Percentiles rank a stretch among this genome's conserved stretches.
Evolutionary conservation across 163 green algal genomes (phyloP).

Genomic region (Scenedesmus sp.): DNA sequence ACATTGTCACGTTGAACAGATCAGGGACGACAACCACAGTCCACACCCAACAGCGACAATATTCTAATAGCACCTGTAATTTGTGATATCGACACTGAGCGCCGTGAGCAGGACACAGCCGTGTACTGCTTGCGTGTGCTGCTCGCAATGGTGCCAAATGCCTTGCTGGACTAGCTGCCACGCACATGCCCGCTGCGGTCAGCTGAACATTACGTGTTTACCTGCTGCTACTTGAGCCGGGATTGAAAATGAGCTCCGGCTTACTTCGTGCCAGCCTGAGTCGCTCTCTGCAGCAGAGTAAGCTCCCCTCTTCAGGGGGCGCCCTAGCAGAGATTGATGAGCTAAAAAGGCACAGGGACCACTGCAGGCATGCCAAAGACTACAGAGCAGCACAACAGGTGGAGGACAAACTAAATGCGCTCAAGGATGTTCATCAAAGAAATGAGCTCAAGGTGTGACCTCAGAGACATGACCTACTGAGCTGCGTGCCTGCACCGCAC

Average conservation of each 20-base stretch:
- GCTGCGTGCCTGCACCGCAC: background rate
- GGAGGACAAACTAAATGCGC: background rate
- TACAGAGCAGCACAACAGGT: constrained; percentile 14
- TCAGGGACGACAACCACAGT: too few relatives aligned
- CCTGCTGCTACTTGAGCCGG: background rate
- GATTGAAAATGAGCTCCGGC: background rate
- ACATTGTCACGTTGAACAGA: too few relatives aligned
- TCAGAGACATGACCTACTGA: background rate
- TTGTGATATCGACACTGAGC: background rate
- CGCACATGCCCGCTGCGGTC: background rate
- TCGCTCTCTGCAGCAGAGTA: background rate
- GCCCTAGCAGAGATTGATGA: background rate
- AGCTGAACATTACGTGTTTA: background rate
- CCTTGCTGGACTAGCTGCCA: background rate
- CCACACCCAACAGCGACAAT: too few relatives aligned
- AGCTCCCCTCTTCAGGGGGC: background rate
- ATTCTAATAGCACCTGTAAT: too few relatives aligned
- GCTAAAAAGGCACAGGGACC: constrained; percentile 1
- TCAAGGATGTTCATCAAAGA: background rate
- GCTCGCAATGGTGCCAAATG: background rate
- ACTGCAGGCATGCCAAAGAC: background rate
- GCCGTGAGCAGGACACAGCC: background rate
- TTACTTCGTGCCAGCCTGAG: constrained; percentile 2
- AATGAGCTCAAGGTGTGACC: background rate
- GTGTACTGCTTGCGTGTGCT: background rate